Base-by-base conservation (phyloP, 2,329 filamentous ascomycete species). In the Leptoxyphium fumago region DNA sequence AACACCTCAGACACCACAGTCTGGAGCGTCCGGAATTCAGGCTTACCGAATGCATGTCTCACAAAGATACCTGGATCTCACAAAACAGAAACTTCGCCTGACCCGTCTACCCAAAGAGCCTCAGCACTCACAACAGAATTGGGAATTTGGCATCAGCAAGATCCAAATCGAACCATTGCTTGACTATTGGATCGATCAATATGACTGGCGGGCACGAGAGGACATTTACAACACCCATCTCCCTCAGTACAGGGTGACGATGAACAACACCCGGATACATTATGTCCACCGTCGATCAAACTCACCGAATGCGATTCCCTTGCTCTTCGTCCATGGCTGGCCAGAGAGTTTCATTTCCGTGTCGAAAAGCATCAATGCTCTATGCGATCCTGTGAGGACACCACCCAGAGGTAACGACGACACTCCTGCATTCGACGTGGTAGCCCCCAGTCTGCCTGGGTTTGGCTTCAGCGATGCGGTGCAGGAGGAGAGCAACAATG, bases 391-490 rank as follows among this genome's bases (percentile, higher is more conserved):
- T 2, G 61, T 71, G 9, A 69, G 59, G 57, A 61, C 51, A 52
- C 58, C 43, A n/a, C 52, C 55, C 5, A 32, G 45, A 34, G 52
- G 49, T 11, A 46, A 50, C 29, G 48, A 55, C 11, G 46, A 52
- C 15, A 52, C 18, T 8, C 72, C 74, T 46, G 68, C 76, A 1
- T 84, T 83, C 52, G 75, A 83, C 53, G 56, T 83, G n/a, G 70
- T 84, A 15, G 73, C 75, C 15, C 79, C 80, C 1, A 77, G 75
- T 38, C 68, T 83, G 15, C 78, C 80, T 0, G 79, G 78, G 0
- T 65, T 80, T 39, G 79, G 77, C 13, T 84, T 83, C 54, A 81
- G 78, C 57, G 78, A 82, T 57, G 66, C 77, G 2, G 66, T 79
- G 34, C 64, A 67, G 1, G 66, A 66, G 44, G 69, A 70, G 40